phyloP scores from a whole-genome alignment of 371 early-diverging fungal species.

The Umbelopsis sp. region DNA sequence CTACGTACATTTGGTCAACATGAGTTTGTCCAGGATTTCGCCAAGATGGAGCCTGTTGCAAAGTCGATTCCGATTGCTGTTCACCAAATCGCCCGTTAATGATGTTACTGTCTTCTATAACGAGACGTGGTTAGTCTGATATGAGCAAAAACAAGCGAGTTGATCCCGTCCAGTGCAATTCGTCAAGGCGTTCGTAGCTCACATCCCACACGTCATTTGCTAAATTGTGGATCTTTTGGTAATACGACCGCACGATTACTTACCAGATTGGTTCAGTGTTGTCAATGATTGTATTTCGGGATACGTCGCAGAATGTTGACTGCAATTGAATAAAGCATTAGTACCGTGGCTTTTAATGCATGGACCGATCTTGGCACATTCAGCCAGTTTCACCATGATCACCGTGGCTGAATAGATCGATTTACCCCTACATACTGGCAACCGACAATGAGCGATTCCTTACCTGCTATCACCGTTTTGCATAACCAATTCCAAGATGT shows the following conservation, averaged over 20 bases:
- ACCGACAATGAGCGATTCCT: background rate
- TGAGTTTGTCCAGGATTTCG: conserved; percentile 14
- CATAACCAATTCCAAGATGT: conserved; percentile 6
- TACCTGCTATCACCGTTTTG: conserved; percentile 18
- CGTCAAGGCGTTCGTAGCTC: background rate
- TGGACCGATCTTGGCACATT: background rate
- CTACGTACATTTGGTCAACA: conserved; percentile 16
- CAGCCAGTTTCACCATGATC: background rate
- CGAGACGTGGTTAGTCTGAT: background rate
- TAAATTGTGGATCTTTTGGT: background rate
- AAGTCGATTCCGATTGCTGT: background rate
- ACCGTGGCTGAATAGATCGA: background rate
- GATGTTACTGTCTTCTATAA: background rate
- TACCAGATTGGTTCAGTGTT: conserved; percentile 1
- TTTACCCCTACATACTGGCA: too few species aligned
- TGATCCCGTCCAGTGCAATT: background rate
- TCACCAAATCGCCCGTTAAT: background rate
- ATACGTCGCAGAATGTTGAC: conserved; percentile 11
- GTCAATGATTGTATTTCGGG: background rate
- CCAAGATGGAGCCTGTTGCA: background rate
- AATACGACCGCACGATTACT: background rate
- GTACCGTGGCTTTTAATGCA: background rate
- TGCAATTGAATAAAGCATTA: background rate
- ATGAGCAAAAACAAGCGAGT: background rate
- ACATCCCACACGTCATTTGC: conserved; percentile 7